Conservation (phyloP, 1,284 basidiomycete genomes). For the Rhodotorula glutinis region DNA sequence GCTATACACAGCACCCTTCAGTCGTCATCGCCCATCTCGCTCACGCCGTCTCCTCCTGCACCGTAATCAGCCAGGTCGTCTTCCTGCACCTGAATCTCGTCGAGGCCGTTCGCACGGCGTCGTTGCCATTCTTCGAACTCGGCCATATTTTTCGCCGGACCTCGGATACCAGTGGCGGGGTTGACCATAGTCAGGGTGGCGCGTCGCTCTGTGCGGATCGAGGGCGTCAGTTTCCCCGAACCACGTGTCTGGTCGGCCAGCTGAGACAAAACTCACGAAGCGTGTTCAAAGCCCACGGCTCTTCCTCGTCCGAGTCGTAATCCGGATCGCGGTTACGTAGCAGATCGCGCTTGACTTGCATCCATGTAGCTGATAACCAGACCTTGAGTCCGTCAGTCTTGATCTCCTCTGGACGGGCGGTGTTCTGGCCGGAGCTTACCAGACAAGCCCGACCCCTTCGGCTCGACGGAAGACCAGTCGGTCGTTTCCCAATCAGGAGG, state of each 20-base stretch:
- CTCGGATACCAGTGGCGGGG: conserved; percentile 14
- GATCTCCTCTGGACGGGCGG: background rate
- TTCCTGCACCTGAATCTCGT: conserved; percentile 8
- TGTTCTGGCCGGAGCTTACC: conserved; percentile 3
- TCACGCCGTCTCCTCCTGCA: background rate
- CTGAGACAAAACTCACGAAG: conserved; percentile 16
- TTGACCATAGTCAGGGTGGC: conserved; percentile 16
- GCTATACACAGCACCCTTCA: background rate
- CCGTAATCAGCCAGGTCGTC: background rate
- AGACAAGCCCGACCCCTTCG: conserved; percentile 16
- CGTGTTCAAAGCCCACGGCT: conserved; percentile 28
- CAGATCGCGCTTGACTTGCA: conserved; percentile 32
- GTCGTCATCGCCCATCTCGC: conserved; percentile 7
- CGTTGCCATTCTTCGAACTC: conserved; percentile 29
- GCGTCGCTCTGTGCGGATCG: conserved; percentile 19
- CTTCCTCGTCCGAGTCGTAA: conserved; percentile 39
- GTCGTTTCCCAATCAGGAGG: conserved; percentile 31
- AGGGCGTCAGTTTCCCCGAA: background rate
- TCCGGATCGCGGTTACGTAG: conserved; percentile 32
- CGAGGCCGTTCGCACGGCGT: background rate
- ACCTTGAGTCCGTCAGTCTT: background rate
- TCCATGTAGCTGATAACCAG: conserved; percentile 17
- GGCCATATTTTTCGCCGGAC: conserved; percentile 6
- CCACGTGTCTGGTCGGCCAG: background rate
- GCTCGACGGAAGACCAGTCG: conserved; percentile 12